Base-by-base conservation (phyloP, 2,329 filamentous ascomycete species). In the Aureobasidium lini region DNA sequence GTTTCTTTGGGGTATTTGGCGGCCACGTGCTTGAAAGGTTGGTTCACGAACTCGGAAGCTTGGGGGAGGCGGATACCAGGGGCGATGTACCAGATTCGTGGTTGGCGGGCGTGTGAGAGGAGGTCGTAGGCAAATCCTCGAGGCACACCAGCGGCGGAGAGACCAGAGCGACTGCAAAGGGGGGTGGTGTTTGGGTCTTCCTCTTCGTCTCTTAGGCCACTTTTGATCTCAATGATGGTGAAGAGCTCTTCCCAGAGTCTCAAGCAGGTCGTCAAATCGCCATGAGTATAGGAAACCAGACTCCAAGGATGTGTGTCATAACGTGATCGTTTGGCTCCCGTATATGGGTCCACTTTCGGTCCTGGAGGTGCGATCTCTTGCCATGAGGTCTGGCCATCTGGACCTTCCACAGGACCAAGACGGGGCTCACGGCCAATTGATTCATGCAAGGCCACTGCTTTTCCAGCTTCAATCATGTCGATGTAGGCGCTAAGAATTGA, bases 401-500 rank as follows among this genome's bases (percentile, higher is more conserved):
- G 64, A 46, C 69, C 42, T 15, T 59, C 61, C 0, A 63, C 50
- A 5, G 56, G 56, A 36, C 60, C 62, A 2, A 48, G 60, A 31
- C 54, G 54, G 16, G 57, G 44, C 31, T 61, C 61, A 3, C 59
- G 53, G 47, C 52, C 60, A 6, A 60, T 44, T 28, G 34, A 59
- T n/a, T 69, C 67, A 44, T 67, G 67, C 7, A 71, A 61, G 1
- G 69, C 69, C 10, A 70, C 62, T 2, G 67, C 68, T 47, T 71
- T 71, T 47, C 69, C 69, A 3, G 66, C 66, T 59, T 71, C 68
- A 8, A 69, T 63, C 68, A 71, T 70, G 43, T 71, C 69, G 46
- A 71, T 65, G 56, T 68, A 71, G 5, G 68, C 67, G 54, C 65
- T 69, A 8, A 71, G 56, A 23, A 71, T 67, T 2, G 62, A 63